These are phyloP conservation scores for Suhomyces guaymorum DNA, from an alignment of 1,139 yeast genomes.

Conservation along the genomic window DNA sequence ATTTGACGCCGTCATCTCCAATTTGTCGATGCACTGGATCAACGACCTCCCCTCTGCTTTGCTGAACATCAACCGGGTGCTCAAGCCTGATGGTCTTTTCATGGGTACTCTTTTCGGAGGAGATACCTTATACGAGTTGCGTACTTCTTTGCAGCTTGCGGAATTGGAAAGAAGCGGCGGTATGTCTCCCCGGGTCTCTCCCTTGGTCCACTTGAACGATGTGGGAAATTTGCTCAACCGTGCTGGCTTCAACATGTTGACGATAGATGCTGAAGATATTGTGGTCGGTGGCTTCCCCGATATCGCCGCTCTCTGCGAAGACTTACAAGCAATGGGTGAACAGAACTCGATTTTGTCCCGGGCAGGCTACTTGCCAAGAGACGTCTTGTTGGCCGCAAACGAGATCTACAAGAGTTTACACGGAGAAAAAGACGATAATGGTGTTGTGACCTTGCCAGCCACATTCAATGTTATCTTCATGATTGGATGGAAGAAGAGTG, in stretches of 20 bases:
- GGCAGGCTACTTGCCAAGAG: slow-evolving; percentile 58
- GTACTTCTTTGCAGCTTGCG: slow-evolving; percentile 79
- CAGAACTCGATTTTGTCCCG: slow-evolving; percentile 67
- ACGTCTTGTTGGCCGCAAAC: slow-evolving; percentile 70
- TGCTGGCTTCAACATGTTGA: slow-evolving; percentile 77
- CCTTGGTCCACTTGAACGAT: slow-evolving; percentile 77
- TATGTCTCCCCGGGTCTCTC: slow-evolving; percentile 77
- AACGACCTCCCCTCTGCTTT: slow-evolving; percentile 74
- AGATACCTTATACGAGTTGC: slow-evolving; percentile 76
- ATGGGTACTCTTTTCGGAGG: slow-evolving; percentile 86
- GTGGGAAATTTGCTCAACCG: slow-evolving; percentile 70
- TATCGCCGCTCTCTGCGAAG: slow-evolving; percentile 64
- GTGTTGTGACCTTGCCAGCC: slow-evolving; percentile 50
- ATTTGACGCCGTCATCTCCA: slow-evolving; percentile 74
- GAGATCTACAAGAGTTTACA: slow-evolving; percentile 73
- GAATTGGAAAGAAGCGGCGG: slow-evolving; percentile 82
- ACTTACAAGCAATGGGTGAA: slow-evolving; percentile 83
- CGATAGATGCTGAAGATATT: slow-evolving; percentile 83
- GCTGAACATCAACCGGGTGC: slow-evolving; percentile 55
- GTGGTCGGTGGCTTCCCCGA: slow-evolving; percentile 80
- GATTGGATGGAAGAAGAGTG: slow-evolving; percentile 88
- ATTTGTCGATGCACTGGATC: slow-evolving; percentile 80
- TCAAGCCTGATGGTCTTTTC: slow-evolving; percentile 81
- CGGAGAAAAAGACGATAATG: slow-evolving; percentile 57
- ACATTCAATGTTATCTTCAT: slow-evolving; percentile 76